These are phyloP conservation scores for Monosporascus cannonballus DNA, from an alignment of 2,329 filamentous ascomycete species.

Conservation along the genomic window DNA sequence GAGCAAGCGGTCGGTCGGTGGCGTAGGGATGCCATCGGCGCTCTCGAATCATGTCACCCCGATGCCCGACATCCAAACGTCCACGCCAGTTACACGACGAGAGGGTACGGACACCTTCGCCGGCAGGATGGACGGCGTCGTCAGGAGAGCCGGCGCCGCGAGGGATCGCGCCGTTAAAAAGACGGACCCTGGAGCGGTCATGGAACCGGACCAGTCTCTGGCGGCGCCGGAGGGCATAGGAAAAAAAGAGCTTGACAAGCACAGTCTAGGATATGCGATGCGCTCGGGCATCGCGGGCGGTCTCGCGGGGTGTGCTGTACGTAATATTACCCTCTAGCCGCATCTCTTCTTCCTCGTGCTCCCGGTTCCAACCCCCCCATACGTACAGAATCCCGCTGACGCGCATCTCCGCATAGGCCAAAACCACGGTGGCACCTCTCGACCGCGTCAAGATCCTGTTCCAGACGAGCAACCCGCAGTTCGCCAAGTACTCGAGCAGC, in stretches of 20 bases:
- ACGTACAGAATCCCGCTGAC: background rate
- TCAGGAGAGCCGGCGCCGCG: conserved; percentile 17
- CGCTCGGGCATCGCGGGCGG: conserved; percentile 83
- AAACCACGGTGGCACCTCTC: conserved; percentile 90
- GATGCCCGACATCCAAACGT: conserved; percentile 44
- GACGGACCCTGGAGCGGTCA: conserved; percentile 36
- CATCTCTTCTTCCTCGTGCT: background rate
- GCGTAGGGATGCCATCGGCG: conserved; percentile 47
- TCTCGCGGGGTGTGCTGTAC: conserved; percentile 83
- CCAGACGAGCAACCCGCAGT: conserved; percentile 90
- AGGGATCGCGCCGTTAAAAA: conserved; percentile 19
- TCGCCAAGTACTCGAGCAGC: conserved; percentile 84
- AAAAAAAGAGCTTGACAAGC: conserved; percentile 51
- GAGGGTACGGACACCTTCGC: conserved; percentile 19
- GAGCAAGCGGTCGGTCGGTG: conserved; percentile 13
- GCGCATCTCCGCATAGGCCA: conserved; percentile 54
- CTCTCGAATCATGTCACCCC: conserved; percentile 50
- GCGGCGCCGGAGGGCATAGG: conserved; percentile 22
- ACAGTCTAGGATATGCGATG: conserved; percentile 76
- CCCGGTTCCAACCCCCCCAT: background rate
- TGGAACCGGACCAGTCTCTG: conserved; percentile 36
- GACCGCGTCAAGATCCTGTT: conserved; percentile 99
- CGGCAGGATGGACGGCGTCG: conserved; percentile 22
- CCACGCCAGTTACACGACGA: conserved; percentile 17
- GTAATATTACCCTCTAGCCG: conserved; percentile 26